Evolutionary conservation across 2,329 filamentous ascomycete genomes (phyloP), one percentile per base, ranked within the genome.

Genomic region (Achaetomium macrosporum): DNA sequence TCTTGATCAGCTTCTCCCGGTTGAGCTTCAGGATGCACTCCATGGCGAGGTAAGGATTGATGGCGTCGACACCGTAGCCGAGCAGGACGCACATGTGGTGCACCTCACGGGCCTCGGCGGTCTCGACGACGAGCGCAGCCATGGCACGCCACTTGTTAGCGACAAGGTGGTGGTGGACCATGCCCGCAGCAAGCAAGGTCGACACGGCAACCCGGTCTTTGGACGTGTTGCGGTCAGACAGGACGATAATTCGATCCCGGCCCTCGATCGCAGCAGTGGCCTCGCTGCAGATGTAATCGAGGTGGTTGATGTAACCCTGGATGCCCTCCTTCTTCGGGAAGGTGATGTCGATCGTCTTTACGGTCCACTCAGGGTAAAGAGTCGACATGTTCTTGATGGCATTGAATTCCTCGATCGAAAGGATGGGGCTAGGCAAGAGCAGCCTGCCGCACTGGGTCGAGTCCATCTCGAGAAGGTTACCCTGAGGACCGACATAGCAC

Each of bases 11-110:
- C 47, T 88, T 88, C 72, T 97, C 91, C 45, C 89, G 87, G 75
- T 95, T 90, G 72, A 97, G 87, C 84, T 96, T 97, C 62, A 96
- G 75, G 64, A 97, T 95, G 67, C 91, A 96, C 75, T 97, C 92
- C 76, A 96, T 88, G 15, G 92, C 88, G 46, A 96, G 84, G 71
- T 96, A 96, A 17, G 92, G 92, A 76, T 93, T 95, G 68, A 97
- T 84, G 45, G 86, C 92, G 73, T 97, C 92, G 51, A 87, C 90
- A 74, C 92, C 92, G 65, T 97, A 97, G 50, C 92, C 92, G 55
- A 97, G 82, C 41, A 96, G 80, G n/a, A 97, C 92, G 74, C 90
- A 96, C 90, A 96, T 95, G 74, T 97, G 92, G 71, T 97, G 92
- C 8, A 97, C 92, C 72, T 97, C 92, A 73, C 92, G 89, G 63